Evolutionary conservation across 1,284 basidiomycete genomes (phyloP), one percentile per base, ranked within the genome.

Genomic region (Tylopilus sp.): DNA sequence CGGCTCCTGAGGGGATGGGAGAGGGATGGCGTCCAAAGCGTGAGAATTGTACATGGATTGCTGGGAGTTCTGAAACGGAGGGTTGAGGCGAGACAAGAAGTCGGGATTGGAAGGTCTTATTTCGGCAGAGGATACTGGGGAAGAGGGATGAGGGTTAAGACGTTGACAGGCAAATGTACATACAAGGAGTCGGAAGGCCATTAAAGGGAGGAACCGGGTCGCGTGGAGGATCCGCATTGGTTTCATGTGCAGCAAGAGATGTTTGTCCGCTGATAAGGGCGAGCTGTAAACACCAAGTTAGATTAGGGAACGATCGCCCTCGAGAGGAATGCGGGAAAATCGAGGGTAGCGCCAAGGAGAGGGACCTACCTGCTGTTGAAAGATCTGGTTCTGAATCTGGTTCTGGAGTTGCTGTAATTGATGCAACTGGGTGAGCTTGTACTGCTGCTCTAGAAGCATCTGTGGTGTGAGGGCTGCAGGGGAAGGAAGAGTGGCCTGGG

Each of bases 341-440:
- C 36, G 25, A 41, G 46, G 41, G 48, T 41, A 28, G 38, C n/a
- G 25, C 16, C 29, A 19, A 28, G 28, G 28, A 35, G 38, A 44
- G 10, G 13, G 46, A 57, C 74, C 47, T 56, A 84, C 88, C 81
- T 90, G 88, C 62, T 90, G 88, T 59, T 90, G 88, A 49, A 91
- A 85, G 51, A 91, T 88, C 72, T 89, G 85, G 49, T 81, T 82
- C 64, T 90, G 88, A 49, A 91, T 88, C 70, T 89, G 85, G 51
- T 82, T 82, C 61, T 90, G 88, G 1, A 89, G 71, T 60, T 88
- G 83, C 59, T 87, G 86, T 4, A 89, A 71, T 61, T 88, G 84
- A 49, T 89, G 86, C 2, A 90, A 69, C 63, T 87, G 85, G 1
- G 77, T 76, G 40, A 89, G 72, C 63, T 84, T 84, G 67, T 86